phyloP scores from a whole-genome alignment of 768 basidiomycete genomes.

The Lentinula edodes region DNA sequence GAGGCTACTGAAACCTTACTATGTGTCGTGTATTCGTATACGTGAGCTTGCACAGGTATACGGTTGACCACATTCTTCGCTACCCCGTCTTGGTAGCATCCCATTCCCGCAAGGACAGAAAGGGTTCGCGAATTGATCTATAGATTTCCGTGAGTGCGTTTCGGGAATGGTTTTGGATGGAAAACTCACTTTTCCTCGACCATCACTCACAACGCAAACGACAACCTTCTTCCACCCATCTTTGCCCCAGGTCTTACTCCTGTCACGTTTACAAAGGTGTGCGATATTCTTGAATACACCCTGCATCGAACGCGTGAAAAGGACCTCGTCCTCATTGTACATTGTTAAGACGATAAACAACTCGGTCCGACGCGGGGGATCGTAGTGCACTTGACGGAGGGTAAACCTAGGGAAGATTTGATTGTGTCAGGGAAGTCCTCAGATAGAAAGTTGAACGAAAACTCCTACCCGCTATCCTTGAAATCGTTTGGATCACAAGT shows the following conservation, averaged over 20 bases:
- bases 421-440: not conserved
- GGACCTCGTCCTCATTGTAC: slow-evolving; percentile 91
- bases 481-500: slow-evolving; percentile 97
- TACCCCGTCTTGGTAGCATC: slow-evolving; percentile 90
- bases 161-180: not conserved
- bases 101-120: slow-evolving; percentile 88
- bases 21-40: slow-evolving; percentile 93
- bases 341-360: slow-evolving; percentile 98
- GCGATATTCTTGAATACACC: slow-evolving; percentile 94
- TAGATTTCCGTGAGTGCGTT: not conserved
- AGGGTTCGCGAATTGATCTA: slow-evolving; percentile 75
- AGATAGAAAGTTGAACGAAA: not conserved
- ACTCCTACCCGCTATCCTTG: slow-evolving; percentile 44
- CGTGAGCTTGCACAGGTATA: slow-evolving; percentile 80
- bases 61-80: slow-evolving; percentile 84
- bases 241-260: slow-evolving; percentile 93
- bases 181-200: slow-evolving; percentile 48
- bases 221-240: slow-evolving; percentile 96
- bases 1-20: slow-evolving; percentile 38
- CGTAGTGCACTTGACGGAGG: slow-evolving; percentile 85
- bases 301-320: slow-evolving; percentile 92
- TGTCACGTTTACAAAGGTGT: slow-evolving; percentile 79
- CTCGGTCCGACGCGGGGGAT: slow-evolving; percentile 87
- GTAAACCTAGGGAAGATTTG: slow-evolving; percentile 45
- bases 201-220: slow-evolving; percentile 88